phyloP scores from a whole-genome alignment of 441 rosid genomes.

The Metrosideros polymorpha region DNA sequence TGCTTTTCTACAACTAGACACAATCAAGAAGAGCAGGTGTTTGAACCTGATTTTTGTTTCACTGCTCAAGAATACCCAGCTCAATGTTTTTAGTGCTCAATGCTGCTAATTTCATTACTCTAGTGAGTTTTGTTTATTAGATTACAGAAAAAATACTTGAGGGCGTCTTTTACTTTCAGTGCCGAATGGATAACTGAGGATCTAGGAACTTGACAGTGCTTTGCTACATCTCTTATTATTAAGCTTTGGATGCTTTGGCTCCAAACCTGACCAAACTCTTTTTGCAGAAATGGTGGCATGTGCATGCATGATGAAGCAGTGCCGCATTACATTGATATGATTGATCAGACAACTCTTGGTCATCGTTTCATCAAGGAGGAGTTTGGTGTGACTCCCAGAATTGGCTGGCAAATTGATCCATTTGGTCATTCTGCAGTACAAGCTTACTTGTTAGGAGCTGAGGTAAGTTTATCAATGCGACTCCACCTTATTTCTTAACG shows the following conservation, averaged over 20 bases:
- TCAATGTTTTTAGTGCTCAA: neutral
- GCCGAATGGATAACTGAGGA: neutral
- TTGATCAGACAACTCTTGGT: conserved; percentile 97
- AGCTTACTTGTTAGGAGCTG: conserved; percentile 96
- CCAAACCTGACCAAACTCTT: neutral
- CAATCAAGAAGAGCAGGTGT: neutral
- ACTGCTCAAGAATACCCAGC: neutral
- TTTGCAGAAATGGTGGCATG: conserved; percentile 94
- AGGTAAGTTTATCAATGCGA: conserved; percentile 30
- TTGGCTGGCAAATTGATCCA: conserved; percentile 99
- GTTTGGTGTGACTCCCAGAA: conserved; percentile 90
- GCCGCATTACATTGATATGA: conserved; percentile 95
- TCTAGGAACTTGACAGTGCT: neutral
- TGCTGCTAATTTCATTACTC: neutral
- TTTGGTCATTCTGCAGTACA: conserved; percentile 99
- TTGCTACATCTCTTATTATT: neutral
- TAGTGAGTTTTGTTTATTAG: neutral
- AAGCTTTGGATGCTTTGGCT: neutral
- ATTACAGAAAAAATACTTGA: neutral
- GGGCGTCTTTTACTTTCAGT: neutral
- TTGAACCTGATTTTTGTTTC: neutral
- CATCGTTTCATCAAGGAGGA: conserved; percentile 71
- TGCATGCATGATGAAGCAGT: conserved; percentile 99
- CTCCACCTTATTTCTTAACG: neutral
- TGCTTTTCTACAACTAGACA: neutral